Percentiles rank a stretch among this genome's conserved stretches.
phyloP scores from a whole-genome alignment of 495 filamentous ascomycete genomes.

The Penicillium pulvis region DNA sequence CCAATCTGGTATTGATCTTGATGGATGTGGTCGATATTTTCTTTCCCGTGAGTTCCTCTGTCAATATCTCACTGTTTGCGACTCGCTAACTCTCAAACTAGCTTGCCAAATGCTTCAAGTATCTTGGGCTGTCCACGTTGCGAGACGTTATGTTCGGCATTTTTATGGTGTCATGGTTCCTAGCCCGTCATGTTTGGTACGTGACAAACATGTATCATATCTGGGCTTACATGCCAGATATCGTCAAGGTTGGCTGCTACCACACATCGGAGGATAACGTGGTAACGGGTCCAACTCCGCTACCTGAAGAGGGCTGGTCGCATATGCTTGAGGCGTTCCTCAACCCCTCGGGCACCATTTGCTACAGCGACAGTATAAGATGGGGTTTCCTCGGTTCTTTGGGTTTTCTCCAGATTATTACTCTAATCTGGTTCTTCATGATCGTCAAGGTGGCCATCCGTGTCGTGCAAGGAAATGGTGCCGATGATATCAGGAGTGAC shows the following conservation, averaged over 20 bases:
- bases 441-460: neutral
- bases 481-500: neutral
- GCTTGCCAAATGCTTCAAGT: conserved; percentile 1
- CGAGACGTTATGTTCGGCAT: neutral
- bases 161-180: neutral
- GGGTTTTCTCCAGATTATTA: neutral
- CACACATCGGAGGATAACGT: neutral
- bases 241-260: neutral
- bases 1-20: neutral
- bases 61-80: neutral
- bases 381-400: neutral
- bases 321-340: neutral
- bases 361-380: neutral
- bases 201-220: neutral
- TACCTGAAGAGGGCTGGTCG: neutral
- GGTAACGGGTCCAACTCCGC: neutral
- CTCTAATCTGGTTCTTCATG: neutral
- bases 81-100: neutral
- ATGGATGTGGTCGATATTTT: neutral
- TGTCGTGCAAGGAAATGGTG: neutral
- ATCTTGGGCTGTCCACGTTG: neutral
- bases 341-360: neutral
- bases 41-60: neutral
- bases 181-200: conserved; percentile 2
- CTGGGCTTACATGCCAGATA: neutral